Base-by-base conservation (phyloP, 1,284 basidiomycete species). In the Takashimella tepidaria region DNA sequence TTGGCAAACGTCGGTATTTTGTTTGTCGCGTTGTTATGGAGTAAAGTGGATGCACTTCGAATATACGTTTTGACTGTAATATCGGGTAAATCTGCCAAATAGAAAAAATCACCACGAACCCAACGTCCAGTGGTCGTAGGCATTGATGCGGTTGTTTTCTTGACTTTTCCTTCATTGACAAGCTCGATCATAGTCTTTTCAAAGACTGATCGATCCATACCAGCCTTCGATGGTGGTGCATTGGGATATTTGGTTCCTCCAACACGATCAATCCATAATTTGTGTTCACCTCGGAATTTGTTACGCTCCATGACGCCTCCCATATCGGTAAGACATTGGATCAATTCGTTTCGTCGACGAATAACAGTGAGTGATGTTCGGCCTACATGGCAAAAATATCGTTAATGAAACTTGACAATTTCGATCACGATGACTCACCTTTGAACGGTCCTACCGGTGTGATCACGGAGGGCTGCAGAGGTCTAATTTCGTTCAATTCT, bases 121-220 rank as follows among this genome's bases (percentile, higher is more conserved):
- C 66, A 68, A 23, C 66, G 58, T 2, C 69, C 70, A 4, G 69
- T 70, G 2, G 59, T 60, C 0, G 67, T 70, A 0, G 69, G 67
- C 13, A 64, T 60, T 0, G 60, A 58, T 8, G 62, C 62, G 13
- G 54, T 62, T 5, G 67, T 67, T 51, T 60, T 56, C 51, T 68
- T 68, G 25, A 68, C 20, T 12, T 64, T 52, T 1, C 62, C 64
- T 2, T 68, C 66, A 13, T 53, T 54, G 20, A 66, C 37, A 13
- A 73, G 52, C 8, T 25, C 27, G 40, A 47, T 53, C 12, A 67
- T 26, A 1, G 54, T 58, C 12, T 57, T 57, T 41, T 54, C 61
- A 52, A 66, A 64, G 23, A 66, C 58, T 20, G 55, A 55, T 25
- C 70, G 62, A 47, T 74, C 72, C 70, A 74, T 71, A 20, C 47